These are phyloP conservation scores for Achlya hypogyna DNA, from an alignment of 352 stramenopile genomes.

Conservation along the genomic window DNA sequence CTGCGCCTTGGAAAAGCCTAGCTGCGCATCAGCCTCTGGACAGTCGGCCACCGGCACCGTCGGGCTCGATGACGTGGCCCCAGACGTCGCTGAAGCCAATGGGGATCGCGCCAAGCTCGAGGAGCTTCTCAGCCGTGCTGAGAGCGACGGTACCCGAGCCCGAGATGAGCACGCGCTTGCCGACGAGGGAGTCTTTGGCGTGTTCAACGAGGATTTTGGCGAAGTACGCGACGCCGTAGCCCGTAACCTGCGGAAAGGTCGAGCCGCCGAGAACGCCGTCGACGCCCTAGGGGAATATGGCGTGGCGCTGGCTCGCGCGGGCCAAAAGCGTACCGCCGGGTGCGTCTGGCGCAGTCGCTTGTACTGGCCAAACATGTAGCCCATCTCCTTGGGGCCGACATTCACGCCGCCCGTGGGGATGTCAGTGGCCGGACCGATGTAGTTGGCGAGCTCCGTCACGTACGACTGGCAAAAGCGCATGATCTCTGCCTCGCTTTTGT, in stretches of 20 bases:
- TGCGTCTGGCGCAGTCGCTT: conserved; percentile 89
- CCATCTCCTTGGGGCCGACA: conserved; percentile 90
- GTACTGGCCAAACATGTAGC: conserved; percentile 98
- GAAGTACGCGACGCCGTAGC: conserved; percentile 93
- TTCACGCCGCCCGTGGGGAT: conserved; percentile 93
- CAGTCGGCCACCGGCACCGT: conserved; percentile 47
- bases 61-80: conserved; percentile 93
- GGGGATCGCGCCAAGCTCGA: conserved; percentile 93
- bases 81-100: conserved; percentile 94
- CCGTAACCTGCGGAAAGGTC: conserved; percentile 88
- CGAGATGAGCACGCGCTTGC: conserved; percentile 95
- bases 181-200: conserved; percentile 88
- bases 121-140: conserved; percentile 91
- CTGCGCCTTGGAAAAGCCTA: conserved; percentile 58
- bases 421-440: conserved; percentile 95
- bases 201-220: conserved; percentile 89
- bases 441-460: conserved; percentile 97
- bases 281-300: conserved; percentile 33
- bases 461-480: conserved; percentile 98
- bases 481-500: conserved; percentile 96
- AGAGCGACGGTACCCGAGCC: conserved; percentile 91
- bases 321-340: conserved; percentile 36
- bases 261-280: conserved; percentile 82
- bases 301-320: neutral
- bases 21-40: neutral